These are phyloP conservation scores for Geranium incanum DNA, from an alignment of 441 rosid genomes.

Conservation along the genomic window DNA sequence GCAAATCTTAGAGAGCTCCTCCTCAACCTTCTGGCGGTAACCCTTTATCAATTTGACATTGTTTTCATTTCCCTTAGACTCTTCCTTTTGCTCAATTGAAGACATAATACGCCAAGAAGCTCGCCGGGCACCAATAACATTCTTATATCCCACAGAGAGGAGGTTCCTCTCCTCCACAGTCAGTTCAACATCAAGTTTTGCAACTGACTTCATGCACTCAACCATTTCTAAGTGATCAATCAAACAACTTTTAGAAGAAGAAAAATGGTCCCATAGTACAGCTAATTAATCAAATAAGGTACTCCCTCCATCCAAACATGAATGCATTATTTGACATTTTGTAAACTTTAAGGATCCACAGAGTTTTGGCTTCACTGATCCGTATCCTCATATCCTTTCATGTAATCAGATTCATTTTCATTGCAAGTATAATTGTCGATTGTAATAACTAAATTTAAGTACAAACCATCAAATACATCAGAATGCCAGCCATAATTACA, in stretches of 20 bases:
- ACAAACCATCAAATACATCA: not conserved
- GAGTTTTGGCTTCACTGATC: not conserved
- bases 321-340: not conserved
- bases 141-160: too few species aligned
- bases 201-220: constrained; percentile 21
- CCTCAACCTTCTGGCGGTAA: constrained; percentile 87
- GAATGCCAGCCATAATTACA: not conserved
- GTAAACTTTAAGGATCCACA: too few species aligned
- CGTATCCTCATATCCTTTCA: not conserved
- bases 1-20: constrained; percentile 81
- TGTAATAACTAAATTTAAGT: not conserved
- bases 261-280: not conserved
- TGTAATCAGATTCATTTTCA: not conserved
- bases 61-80: not conserved
- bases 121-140: too few species aligned
- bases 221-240: not conserved
- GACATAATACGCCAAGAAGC: too few species aligned
- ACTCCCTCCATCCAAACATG: not conserved
- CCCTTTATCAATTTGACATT: constrained; percentile 44
- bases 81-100: too few species aligned
- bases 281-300: not conserved
- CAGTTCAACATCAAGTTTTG: constrained; percentile 17
- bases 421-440: not conserved
- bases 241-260: not conserved
- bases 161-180: constrained; percentile 16